These are phyloP conservation scores for Chaetomium strumarium DNA, from an alignment of 2,329 filamentous ascomycete species.

Conservation along the genomic window DNA sequence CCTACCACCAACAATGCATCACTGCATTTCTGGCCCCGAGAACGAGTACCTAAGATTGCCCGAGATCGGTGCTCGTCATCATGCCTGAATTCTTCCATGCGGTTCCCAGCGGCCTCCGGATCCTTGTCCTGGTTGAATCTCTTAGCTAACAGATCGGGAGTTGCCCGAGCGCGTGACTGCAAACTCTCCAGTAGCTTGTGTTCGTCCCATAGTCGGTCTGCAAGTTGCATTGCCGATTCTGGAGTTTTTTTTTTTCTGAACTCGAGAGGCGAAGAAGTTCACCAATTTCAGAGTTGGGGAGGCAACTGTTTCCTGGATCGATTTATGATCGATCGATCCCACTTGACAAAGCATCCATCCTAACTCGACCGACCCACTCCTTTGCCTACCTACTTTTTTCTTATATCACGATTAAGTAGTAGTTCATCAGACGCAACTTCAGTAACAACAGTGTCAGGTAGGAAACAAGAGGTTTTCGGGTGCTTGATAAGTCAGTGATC, in stretches of 20 bases:
- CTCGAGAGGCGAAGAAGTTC: not conserved
- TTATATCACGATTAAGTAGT: too few relatives aligned
- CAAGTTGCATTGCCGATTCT: not conserved
- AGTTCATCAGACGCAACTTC: too few relatives aligned
- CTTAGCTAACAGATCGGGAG: slow-evolving; percentile 22
- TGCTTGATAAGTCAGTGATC: not conserved
- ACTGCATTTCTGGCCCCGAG: slow-evolving; percentile 8
- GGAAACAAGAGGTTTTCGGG: too few relatives aligned
- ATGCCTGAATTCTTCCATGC: not conserved
- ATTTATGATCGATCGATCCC: too few relatives aligned
- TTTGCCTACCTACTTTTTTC: too few relatives aligned
- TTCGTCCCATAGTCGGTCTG: not conserved
- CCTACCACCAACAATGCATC: not conserved
- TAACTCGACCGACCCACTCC: too few relatives aligned
- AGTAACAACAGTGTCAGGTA: too few relatives aligned
- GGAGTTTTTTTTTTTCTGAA: not conserved
- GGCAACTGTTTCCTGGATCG: not conserved
- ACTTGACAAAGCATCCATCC: too few relatives aligned
- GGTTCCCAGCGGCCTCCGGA: slow-evolving; percentile 14
- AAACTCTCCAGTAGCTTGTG: slow-evolving; percentile 8
- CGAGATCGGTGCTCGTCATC: slow-evolving; percentile 20
- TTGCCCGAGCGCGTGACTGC: slow-evolving; percentile 21
- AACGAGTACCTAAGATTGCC: slow-evolving; percentile 1
- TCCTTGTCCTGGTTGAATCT: slow-evolving; percentile 22
- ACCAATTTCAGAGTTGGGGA: not conserved